Percentiles rank a stretch among this genome's conserved stretches.
Evolutionary conservation across 1,139 yeast species (phyloP).

Genomic region (Candida sanyaensis): DNA sequence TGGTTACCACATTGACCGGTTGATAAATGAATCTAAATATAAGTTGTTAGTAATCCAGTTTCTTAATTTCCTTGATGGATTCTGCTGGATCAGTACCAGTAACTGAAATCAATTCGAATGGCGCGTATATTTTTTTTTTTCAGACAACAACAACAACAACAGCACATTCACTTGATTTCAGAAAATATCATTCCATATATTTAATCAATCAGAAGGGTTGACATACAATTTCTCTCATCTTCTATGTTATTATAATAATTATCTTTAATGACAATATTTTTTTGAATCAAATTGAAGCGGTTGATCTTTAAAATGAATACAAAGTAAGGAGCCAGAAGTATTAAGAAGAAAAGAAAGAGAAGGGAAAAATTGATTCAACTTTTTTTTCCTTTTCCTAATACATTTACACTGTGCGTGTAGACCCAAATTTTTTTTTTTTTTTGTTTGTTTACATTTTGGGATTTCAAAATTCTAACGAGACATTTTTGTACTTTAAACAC

Average conservation of each 20-base stretch:
- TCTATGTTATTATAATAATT: neutral
- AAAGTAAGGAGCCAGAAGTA: neutral
- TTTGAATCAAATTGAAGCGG: neutral
- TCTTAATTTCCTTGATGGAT: neutral
- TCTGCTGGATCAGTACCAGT: constrained; percentile 1
- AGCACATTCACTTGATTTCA: neutral
- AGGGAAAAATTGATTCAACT: constrained; percentile 3
- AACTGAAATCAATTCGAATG: neutral
- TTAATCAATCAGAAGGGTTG: neutral
- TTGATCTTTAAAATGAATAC: neutral
- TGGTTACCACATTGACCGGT: constrained; percentile 99
- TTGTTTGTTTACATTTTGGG: constrained; percentile 5
- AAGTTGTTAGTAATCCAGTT: constrained; percentile 12
- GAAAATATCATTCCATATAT: neutral
- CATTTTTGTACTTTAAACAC: neutral
- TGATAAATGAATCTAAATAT: constrained; percentile 79
- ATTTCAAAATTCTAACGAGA: constrained; percentile 5
- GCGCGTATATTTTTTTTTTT: constrained; percentile 5
- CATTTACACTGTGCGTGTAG: neutral
- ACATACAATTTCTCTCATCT: constrained; percentile 18
- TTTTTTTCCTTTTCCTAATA: neutral
- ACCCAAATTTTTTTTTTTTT: neutral
- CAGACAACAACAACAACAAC: constrained; percentile 5
- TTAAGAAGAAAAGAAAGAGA: neutral
- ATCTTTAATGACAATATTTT: neutral